Percentiles rank a stretch among this genome's conserved stretches.
phyloP scores from a whole-genome alignment of 176 grass and related monocot genomes.

The Poa pratensis region DNA sequence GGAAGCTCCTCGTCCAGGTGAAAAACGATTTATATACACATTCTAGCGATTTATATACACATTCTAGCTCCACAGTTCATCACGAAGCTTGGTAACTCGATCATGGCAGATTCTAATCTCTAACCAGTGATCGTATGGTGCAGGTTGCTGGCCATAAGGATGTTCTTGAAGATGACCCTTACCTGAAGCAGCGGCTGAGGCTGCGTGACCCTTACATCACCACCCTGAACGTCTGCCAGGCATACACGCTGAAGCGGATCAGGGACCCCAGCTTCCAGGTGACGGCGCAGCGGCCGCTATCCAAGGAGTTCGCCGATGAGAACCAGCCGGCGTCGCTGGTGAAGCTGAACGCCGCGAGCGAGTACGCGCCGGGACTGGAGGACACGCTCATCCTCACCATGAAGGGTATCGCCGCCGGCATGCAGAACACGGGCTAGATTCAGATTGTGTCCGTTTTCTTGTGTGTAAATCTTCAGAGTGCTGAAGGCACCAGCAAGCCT shows the following conservation, averaged over 20 bases:
- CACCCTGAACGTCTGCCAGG: constrained; percentile 67
- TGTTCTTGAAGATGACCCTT: constrained; percentile 55
- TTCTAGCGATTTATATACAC: no score
- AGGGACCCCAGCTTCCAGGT: constrained; percentile 55
- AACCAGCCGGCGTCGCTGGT: constrained; percentile 49
- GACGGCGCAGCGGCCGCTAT: constrained; percentile 33
- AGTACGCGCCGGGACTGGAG: constrained; percentile 69
- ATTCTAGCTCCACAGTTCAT: constrained; percentile 1
- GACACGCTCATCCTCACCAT: constrained; percentile 90
- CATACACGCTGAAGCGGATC: constrained; percentile 67
- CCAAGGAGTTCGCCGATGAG: constrained; percentile 48
- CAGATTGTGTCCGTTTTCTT: not conserved
- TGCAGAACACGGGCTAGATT: constrained; percentile 78
- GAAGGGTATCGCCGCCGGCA: constrained; percentile 85
- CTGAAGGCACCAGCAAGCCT: not conserved
- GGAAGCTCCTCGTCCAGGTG: constrained; percentile 71
- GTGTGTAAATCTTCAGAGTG: not conserved
- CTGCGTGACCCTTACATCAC: constrained; percentile 71
- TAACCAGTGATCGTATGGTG: not conserved
- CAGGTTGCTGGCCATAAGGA: constrained; percentile 68
- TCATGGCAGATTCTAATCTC: not conserved
- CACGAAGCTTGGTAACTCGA: not conserved
- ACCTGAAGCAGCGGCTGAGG: constrained; percentile 60
- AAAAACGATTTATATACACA: constrained; percentile 1
- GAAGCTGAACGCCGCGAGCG: constrained; percentile 60